Evolutionary conservation across 2,329 filamentous ascomycete species (phyloP).

Genomic region (Plenodomus biglobosus): DNA sequence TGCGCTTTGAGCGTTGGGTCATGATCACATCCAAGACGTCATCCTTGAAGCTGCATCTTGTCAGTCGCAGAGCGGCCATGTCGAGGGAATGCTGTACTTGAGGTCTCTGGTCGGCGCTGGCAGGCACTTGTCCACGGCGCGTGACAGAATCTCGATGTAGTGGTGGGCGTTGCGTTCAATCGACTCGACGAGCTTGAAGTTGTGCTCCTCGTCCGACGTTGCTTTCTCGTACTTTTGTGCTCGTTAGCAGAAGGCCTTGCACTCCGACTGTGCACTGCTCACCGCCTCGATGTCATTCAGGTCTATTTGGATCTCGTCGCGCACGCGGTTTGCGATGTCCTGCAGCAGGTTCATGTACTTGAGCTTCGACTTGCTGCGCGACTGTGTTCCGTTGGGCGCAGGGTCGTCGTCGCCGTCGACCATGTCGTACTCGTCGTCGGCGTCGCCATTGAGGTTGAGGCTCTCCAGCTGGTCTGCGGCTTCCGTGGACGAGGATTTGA

Average conservation of each 20-base stretch:
- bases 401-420: constrained; percentile 77
- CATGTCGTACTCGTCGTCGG: constrained; percentile 85
- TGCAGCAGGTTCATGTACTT: constrained; percentile 92
- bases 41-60: constrained; percentile 77
- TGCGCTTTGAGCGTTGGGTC: constrained; percentile 83
- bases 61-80: constrained; percentile 19
- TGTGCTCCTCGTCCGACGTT: constrained; percentile 59
- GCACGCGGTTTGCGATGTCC: constrained; percentile 77
- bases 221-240: constrained; percentile 71
- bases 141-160: constrained; percentile 88
- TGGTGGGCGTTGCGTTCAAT: constrained; percentile 91
- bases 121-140: constrained; percentile 84
- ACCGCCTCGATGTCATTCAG: constrained; percentile 82
- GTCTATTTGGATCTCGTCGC: constrained; percentile 79
- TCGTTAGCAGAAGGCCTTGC: constrained; percentile 14
- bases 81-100: constrained; percentile 56
- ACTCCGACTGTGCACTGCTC: constrained; percentile 36
- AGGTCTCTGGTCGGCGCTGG: constrained; percentile 76
- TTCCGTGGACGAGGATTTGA: constrained; percentile 75
- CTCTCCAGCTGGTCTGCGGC: constrained; percentile 80
- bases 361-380: constrained; percentile 59
- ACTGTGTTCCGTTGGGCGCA: constrained; percentile 49
- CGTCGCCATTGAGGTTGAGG: constrained; percentile 84
- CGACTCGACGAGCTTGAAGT: constrained; percentile 72
- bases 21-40: constrained; percentile 97